phyloP scores from a whole-genome alignment of 257 asterid genomes.

The Scutellaria barbata region DNA sequence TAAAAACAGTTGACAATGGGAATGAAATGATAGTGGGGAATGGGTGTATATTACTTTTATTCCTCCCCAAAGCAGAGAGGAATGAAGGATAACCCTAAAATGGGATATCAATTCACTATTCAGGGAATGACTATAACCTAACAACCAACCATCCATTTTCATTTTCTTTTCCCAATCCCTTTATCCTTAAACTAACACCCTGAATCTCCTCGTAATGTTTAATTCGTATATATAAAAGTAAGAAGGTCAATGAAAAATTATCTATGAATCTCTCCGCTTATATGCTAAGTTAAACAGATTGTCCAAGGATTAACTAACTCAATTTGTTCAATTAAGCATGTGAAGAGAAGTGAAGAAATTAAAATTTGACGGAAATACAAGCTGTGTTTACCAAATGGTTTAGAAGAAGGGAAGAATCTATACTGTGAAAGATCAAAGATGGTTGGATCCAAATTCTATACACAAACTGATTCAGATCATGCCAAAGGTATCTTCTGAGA shows the following conservation, averaged over 20 bases:
- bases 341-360: conserved; percentile 5
- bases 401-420: not conserved
- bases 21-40: too few relatives aligned
- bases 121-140: too few relatives aligned
- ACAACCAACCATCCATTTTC: too few relatives aligned
- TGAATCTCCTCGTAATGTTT: conserved; percentile 17
- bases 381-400: not conserved
- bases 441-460: conserved; percentile 13
- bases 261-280: conserved; percentile 5
- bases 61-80: too few relatives aligned
- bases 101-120: too few relatives aligned
- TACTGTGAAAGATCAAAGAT: conserved; percentile 10
- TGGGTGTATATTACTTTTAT: too few relatives aligned
- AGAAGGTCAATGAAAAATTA: conserved; percentile 17
- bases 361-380: not conserved
- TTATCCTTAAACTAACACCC: too few relatives aligned
- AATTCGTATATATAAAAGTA: conserved; percentile 10
- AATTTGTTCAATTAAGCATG: not conserved
- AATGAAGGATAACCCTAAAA: too few relatives aligned
- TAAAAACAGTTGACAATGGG: not conserved
- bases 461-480: conserved; percentile 15
- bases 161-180: too few relatives aligned
- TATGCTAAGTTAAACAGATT: conserved; percentile 18
- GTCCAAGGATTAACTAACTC: conserved; percentile 1
- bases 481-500: conserved; percentile 18